A percentile compares a stretch with the other conserved stretches of the same genome.
phyloP scores from a whole-genome alignment of 768 basidiomycete species.

The Hemileccinum impolitum region DNA sequence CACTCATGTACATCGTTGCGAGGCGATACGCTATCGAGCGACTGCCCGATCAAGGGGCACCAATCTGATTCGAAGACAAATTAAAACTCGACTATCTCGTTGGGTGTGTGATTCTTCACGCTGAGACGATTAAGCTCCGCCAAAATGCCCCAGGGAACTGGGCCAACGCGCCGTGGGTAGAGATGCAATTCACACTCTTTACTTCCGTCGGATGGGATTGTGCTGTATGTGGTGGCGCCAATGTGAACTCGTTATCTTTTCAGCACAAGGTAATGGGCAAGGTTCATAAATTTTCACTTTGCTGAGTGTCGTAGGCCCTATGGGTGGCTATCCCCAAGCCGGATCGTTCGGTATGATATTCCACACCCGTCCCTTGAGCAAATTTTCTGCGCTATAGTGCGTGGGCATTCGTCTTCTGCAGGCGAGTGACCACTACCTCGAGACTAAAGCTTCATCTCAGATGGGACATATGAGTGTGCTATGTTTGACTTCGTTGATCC shows the following conservation, averaged over 20 bases:
- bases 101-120: conserved; percentile 2
- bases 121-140: neutral
- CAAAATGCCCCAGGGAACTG: neutral
- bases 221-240: neutral
- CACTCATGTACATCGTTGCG: conserved; percentile 96
- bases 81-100: neutral
- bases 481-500: no score
- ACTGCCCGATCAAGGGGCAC: conserved; percentile 89
- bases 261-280: neutral
- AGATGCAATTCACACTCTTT: neutral
- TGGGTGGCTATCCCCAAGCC: no score
- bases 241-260: neutral
- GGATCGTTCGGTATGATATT: no score
- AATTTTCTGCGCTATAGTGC: no score
- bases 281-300: no score
- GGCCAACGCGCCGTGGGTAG: neutral
- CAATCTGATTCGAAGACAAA: conserved; percentile 36
- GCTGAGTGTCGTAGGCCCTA: no score
- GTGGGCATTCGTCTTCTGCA: no score
- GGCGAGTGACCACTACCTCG: no score
- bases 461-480: no score
- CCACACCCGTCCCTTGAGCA: no score
- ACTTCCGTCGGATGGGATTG: neutral
- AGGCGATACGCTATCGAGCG: conserved; percentile 92
- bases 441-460: no score